Evolutionary conservation across 768 basidiomycete species (phyloP), one percentile per base, ranked within the genome.

Genomic region (Pisolithus tinctorius): DNA sequence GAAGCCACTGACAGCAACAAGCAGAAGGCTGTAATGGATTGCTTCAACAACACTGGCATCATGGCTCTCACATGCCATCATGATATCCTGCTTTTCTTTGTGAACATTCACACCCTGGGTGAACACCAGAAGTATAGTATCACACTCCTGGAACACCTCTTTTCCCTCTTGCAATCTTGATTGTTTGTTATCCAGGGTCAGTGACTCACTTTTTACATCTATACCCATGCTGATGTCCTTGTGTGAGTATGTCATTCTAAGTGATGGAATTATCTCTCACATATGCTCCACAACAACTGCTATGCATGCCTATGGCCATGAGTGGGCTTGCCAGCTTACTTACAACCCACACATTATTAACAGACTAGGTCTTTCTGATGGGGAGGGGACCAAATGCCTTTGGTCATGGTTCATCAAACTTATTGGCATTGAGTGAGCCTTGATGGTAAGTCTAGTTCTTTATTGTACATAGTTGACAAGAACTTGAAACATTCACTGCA

Each of bases 221-320:
- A 13, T 13, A n/a, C 14, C 4, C 11, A 11, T 11, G 11, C 31
- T 42, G 25, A 7, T 10, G 11, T 42, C 14, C 20, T 25, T 10
- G n/a, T n/a, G n/a, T n/a, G n/a, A 42, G 41, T 42, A 25, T 23
- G 25, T 25, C 11, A 42, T 42, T 25, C 23, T 42, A n/a, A n/a
- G n/a, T 23, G 20, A 42, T 23, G 23, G 25, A 42, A 25, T 42
- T 23, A 42, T 26, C 42, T 61, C 64, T 2, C 58, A 68, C 0
- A 4, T 74, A 4, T 13, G 39, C 0, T 71, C 69, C 40, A 63
- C 62, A 0, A 70, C 69, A 0, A 66, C 64, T 6, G 70, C 67
- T 0, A 68, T 74, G 65, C 73, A 76, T 54, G 69, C 69, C 0
- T 72, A 70, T 48, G 67, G 64, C 13, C 72, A 73, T 47, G 61